Percentiles rank a stretch among this genome's conserved stretches.
phyloP scores from a whole-genome alignment of 345 rosid species.

The Populus alba region DNA sequence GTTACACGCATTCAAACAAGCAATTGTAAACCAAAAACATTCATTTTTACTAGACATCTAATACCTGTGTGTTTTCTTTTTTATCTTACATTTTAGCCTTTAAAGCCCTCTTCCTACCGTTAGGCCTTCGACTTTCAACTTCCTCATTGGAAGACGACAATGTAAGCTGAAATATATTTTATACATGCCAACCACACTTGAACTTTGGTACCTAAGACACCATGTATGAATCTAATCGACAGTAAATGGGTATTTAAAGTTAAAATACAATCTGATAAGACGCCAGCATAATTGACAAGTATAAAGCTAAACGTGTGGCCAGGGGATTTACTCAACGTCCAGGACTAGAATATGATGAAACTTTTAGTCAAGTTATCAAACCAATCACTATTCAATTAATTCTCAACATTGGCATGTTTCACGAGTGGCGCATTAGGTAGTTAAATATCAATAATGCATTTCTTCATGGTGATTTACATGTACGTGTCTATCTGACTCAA shows the following conservation, averaged over 20 bases:
- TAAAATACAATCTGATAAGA: no score
- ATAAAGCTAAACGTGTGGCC: no score
- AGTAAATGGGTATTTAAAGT: no score
- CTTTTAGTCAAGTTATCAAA: not conserved
- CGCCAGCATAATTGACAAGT: no score
- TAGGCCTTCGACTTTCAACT: not conserved
- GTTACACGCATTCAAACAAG: no score
- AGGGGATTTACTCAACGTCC: not conserved
- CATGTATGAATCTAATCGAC: rapidly evolving
- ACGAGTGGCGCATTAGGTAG: not conserved
- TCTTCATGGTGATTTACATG: not conserved
- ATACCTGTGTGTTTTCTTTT: no score
- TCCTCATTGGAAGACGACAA: not conserved
- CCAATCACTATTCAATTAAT: not conserved
- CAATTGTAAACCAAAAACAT: no score
- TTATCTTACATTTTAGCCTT: no score
- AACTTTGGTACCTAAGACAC: not conserved
- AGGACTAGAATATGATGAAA: not conserved
- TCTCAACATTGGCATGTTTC: not conserved
- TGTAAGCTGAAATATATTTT: not conserved
- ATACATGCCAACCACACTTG: not conserved
- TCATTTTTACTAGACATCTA: no score
- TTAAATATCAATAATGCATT: not conserved
- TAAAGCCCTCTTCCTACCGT: no score
- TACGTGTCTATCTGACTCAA: not conserved